Base-by-base conservation (phyloP, 208 protist genomes). In the Herpetomonas samuelpessoai region DNA sequence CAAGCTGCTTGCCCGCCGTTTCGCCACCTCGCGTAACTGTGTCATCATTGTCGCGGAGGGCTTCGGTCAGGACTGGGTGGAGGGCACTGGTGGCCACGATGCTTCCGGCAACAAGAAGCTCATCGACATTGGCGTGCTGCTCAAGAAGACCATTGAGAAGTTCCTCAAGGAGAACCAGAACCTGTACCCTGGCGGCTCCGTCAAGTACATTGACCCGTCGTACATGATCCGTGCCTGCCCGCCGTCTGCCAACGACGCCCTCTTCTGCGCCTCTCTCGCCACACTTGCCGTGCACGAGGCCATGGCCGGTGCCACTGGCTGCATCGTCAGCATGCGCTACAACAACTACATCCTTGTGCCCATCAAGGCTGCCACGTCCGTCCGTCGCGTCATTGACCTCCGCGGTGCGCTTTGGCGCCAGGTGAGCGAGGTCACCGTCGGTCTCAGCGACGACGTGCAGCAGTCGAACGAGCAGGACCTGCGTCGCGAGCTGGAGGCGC, bases 131-230 rank as follows among this genome's bases (percentile, higher is more conserved):
- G 96, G 95, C 67, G 56, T 83, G 22, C 71, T 96, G 25, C 75
- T 98, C 7, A 95, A 86, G 71, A 79, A 96, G 66, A 67, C 67
- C 54, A 74, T 98, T 54, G 71, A 91, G 61, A 67, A 76, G 55
- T 87, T 74, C 64, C 65, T 97, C 22, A 92, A 94, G 59, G 76
- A 61, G 28, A 88, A 86, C 71, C 66, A 74, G 55, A 61, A 61
- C 22, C 65, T 71, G 51, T 95, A 86, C 64, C 85, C 88, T 18
- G 44, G 87, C 35, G 76, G 58, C 21, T 92, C 79, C 22, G 83
- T 96, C 39, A 97, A 96, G 76, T 98, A 98, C 79, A 98, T 98
- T 65, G 97, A 98, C 83, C 97, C 97, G 38, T 96, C 91, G 0
- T 98, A 98, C 81, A 97, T 95, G 78, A 95, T 98, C 55, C 91